These are phyloP conservation scores for Breviolum minutum DNA, from an alignment of 73 alveolate species.

Conservation along the genomic window DNA sequence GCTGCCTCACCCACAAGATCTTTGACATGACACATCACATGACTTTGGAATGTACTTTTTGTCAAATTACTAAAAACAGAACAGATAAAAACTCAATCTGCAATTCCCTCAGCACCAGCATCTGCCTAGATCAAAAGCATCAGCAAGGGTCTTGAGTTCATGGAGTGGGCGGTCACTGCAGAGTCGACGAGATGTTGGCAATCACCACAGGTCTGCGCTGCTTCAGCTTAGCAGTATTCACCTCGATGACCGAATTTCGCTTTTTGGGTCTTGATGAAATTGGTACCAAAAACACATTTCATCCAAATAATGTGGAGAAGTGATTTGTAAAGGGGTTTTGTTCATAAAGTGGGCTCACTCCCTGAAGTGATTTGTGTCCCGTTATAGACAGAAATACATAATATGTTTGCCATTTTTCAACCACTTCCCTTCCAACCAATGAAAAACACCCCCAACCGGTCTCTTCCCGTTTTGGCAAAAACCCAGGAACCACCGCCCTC, in stretches of 20 bases:
- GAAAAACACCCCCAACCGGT: background rate
- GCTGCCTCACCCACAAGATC: background rate
- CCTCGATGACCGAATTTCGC: no score
- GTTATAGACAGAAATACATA: background rate
- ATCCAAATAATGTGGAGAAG: no score
- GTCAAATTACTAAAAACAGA: background rate
- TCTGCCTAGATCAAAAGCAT: background rate
- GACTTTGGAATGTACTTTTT: background rate
- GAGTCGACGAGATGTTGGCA: slow-evolving; percentile 90
- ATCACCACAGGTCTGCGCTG: slow-evolving; percentile 91
- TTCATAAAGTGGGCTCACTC: no score
- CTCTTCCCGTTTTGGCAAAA: background rate
- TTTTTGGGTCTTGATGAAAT: no score
- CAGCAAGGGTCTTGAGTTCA: background rate
- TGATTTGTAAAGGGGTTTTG: no score
- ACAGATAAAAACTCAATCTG: background rate
- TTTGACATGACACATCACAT: background rate
- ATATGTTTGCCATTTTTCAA: background rate
- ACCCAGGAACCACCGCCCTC: slow-evolving; percentile 14
- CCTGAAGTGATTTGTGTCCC: no score
- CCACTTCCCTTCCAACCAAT: background rate
- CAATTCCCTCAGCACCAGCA: background rate
- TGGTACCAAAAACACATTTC: no score
- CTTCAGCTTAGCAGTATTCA: slow-evolving; percentile 93
- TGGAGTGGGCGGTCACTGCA: background rate